phyloP scores from a whole-genome alignment of 345 rosid genomes.

The Stellera chamaejasme region DNA sequence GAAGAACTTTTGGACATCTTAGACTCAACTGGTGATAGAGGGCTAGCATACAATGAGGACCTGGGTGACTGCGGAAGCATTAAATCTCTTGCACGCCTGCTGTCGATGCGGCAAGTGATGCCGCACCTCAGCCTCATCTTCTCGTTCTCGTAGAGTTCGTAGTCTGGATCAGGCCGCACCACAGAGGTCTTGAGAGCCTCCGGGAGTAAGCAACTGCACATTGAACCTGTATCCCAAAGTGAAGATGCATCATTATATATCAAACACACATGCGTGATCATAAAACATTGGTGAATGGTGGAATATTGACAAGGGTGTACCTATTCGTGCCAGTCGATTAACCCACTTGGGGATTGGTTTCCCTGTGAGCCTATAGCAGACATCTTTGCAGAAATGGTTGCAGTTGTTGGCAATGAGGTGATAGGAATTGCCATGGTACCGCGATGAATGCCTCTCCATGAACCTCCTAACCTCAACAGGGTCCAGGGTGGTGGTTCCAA shows the following conservation, averaged over 20 bases:
- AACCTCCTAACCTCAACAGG: slow-evolving; percentile 69
- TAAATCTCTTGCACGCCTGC: slow-evolving; percentile 68
- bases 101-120: slow-evolving; percentile 54
- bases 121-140: slow-evolving; percentile 50
- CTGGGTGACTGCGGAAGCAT: slow-evolving; percentile 59
- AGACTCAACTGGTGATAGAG: slow-evolving; percentile 69
- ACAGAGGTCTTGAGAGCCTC: slow-evolving; percentile 60
- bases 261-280: slow-evolving; percentile 9
- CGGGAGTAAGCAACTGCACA: slow-evolving; percentile 80
- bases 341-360: slow-evolving; percentile 84
- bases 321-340: slow-evolving; percentile 78
- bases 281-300: not conserved
- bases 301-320: slow-evolving; percentile 22
- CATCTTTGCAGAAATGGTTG: slow-evolving; percentile 82
- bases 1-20: slow-evolving; percentile 58
- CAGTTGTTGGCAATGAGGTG: slow-evolving; percentile 84
- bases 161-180: slow-evolving; percentile 46
- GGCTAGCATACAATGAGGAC: slow-evolving; percentile 21
- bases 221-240: slow-evolving; percentile 46
- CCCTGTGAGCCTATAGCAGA: slow-evolving; percentile 58
- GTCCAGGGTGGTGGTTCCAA: slow-evolving; percentile 75
- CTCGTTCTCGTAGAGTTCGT: slow-evolving; percentile 46
- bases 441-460: slow-evolving; percentile 60
- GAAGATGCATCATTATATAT: slow-evolving; percentile 7
- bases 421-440: slow-evolving; percentile 70